Conservation (phyloP, 2,329 filamentous ascomycete species). For the Fusarium verrucosum region DNA sequence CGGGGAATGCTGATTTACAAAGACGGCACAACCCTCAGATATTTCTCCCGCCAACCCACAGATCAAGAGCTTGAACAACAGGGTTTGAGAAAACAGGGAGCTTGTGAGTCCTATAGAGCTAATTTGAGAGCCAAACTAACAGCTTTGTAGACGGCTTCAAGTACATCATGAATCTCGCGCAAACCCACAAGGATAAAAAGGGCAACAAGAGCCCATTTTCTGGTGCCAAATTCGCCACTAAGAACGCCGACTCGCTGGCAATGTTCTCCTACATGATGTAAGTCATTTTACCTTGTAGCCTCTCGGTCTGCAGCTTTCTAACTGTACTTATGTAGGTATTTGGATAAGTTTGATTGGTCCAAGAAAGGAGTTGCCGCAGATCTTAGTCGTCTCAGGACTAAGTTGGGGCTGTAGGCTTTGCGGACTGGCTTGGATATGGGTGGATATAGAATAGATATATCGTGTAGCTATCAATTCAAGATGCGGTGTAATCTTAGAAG, state of each 20-base stretch:
- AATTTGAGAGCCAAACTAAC: fast-evolving
- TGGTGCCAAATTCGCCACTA: not conserved
- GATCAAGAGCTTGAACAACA: not conserved
- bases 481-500: not conserved
- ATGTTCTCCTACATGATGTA: constrained; percentile 14
- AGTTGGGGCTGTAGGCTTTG: not conserved
- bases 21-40: not conserved
- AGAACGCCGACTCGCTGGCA: constrained; percentile 2
- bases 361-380: not conserved
- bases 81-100: not conserved
- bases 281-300: not conserved
- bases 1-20: not conserved
- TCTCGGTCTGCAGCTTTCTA: not conserved
- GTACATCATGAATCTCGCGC: not conserved
- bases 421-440: fast-evolving
- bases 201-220: too few species aligned
- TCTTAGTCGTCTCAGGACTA: not conserved
- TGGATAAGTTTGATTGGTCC: not conserved
- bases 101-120: not conserved
- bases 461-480: fast-evolving
- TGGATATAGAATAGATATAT: not conserved
- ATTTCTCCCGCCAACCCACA: not conserved
- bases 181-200: not conserved
- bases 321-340: not conserved
- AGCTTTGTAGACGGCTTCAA: not conserved